phyloP scores from a whole-genome alignment of 2,329 filamentous ascomycete genomes.

The Trichoderma endophyticum region DNA sequence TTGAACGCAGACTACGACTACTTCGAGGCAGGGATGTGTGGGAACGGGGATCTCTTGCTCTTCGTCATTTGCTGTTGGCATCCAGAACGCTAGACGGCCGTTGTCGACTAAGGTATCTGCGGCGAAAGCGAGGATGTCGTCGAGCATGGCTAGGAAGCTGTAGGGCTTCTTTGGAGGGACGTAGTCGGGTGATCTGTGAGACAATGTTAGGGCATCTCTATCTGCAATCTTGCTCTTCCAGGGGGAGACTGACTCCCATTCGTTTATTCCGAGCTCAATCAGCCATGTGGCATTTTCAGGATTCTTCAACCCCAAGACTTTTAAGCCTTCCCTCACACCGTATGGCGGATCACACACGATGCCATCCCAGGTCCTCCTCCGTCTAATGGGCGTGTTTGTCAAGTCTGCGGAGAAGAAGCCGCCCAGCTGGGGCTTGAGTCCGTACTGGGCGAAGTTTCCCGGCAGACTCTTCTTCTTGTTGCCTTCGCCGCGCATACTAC shows the following conservation, averaged over 20 bases:
- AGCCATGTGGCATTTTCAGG: conserved; percentile 57
- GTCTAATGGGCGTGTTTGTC: conserved; percentile 76
- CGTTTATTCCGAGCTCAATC: conserved; percentile 65
- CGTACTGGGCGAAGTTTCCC: conserved; percentile 85
- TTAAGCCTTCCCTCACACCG: conserved; percentile 86
- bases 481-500: conserved; percentile 75
- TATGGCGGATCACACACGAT: conserved; percentile 97
- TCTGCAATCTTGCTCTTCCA: neutral
- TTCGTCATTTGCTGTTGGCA: conserved; percentile 84
- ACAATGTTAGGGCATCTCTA: neutral
- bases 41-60: conserved; percentile 75
- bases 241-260: conserved; percentile 56
- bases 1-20: conserved; percentile 77
- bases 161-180: conserved; percentile 90
- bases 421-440: conserved; percentile 60
- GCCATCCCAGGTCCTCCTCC: conserved; percentile 69
- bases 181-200: conserved; percentile 54
- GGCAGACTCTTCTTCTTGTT: conserved; percentile 47
- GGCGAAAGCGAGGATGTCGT: conserved; percentile 84
- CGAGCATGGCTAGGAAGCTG: conserved; percentile 83
- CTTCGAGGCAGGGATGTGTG: conserved; percentile 68
- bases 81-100: conserved; percentile 90
- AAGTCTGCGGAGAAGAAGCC: conserved; percentile 83
- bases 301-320: conserved; percentile 77
- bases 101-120: conserved; percentile 70